phyloP scores from a whole-genome alignment of 179 eudicot species.

The Beta lomatogona region DNA sequence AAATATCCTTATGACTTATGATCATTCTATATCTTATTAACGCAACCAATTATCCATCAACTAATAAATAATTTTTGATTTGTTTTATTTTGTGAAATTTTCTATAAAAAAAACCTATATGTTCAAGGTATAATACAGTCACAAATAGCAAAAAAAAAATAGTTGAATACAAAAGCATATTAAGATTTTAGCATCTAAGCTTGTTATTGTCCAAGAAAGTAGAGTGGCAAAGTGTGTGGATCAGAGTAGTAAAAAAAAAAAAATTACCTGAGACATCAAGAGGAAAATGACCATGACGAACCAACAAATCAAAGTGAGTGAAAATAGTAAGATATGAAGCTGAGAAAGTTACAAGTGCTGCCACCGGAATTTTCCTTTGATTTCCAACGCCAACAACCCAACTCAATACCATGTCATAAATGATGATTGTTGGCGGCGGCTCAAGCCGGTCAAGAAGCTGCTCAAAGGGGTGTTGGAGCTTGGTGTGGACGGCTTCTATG shows the following conservation, averaged over 20 bases:
- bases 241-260: background rate
- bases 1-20: too few species aligned
- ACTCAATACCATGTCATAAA: slow-evolving; percentile 39
- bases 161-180: too few species aligned
- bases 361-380: slow-evolving; percentile 52
- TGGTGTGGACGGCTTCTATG: slow-evolving; percentile 39
- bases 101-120: too few species aligned
- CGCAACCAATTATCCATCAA: too few species aligned
- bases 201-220: too few species aligned
- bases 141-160: too few species aligned
- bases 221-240: too few species aligned
- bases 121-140: too few species aligned
- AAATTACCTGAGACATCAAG: slow-evolving; percentile 42
- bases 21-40: too few species aligned
- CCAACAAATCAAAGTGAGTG: slow-evolving; percentile 40
- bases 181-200: too few species aligned
- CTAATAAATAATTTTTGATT: too few species aligned
- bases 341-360: slow-evolving; percentile 42
- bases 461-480: slow-evolving; percentile 57
- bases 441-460: slow-evolving; percentile 46
- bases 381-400: slow-evolving; percentile 47
- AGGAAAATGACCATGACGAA: slow-evolving; percentile 39
- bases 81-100: too few species aligned
- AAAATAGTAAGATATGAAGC: slow-evolving; percentile 41
- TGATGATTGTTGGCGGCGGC: slow-evolving; percentile 33